Percentiles rank a stretch among this genome's conserved stretches.
phyloP scores from a whole-genome alignment of 2,329 filamentous ascomycete genomes.

The Beauveria brongniartii region DNA sequence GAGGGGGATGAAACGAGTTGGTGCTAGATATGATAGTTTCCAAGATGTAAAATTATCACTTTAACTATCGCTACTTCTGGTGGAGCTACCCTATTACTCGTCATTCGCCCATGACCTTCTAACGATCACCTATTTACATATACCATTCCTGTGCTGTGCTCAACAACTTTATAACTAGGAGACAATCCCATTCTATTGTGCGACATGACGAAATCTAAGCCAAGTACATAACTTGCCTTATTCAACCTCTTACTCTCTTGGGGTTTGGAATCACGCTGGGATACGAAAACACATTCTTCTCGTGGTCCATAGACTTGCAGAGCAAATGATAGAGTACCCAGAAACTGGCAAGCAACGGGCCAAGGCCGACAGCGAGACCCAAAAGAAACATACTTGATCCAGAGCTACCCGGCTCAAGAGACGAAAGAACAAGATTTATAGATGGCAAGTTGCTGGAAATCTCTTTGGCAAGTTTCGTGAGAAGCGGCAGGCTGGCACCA shows the following conservation, averaged over 20 bases:
- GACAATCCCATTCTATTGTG: not conserved
- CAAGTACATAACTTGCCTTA: not conserved
- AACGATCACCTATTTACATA: not conserved
- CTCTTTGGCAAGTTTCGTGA: not conserved
- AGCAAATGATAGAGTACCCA: not conserved
- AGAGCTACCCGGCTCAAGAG: not conserved
- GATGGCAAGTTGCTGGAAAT: not conserved
- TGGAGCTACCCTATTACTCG: not conserved
- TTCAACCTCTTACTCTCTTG: not conserved
- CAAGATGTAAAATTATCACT: not conserved
- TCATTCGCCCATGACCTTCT: not conserved
- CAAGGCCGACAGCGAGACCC: not conserved
- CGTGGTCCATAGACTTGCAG: constrained; percentile 4
- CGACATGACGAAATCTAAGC: not conserved
- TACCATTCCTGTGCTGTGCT: not conserved
- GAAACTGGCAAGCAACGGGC: not conserved
- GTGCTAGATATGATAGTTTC: not conserved
- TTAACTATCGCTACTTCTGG: not conserved
- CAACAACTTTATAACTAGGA: not conserved
- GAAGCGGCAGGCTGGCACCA: not conserved
- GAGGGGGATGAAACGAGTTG: not conserved
- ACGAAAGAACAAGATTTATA: not conserved
- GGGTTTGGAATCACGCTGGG: not conserved
- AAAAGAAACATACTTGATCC: not conserved
- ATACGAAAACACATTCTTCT: constrained; percentile 4